Evolutionary conservation across 2,329 filamentous ascomycete species (phyloP), one percentile per base, ranked within the genome.

Genomic region (Dryadomyces quercus-mongolicae): DNA sequence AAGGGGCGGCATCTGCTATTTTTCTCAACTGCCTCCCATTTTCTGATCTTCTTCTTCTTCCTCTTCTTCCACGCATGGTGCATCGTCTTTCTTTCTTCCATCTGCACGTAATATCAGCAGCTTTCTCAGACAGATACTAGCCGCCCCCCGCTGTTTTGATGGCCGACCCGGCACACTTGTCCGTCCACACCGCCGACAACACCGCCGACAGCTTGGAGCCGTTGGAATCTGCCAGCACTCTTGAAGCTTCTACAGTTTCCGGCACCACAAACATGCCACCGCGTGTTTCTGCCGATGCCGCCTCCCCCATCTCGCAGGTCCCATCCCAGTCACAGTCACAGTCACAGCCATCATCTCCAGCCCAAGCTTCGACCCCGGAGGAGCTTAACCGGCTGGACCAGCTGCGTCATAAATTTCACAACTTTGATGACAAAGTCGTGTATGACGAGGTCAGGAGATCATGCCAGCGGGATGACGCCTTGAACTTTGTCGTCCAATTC

Each of bases 401-500:
- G 18, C 31, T 57, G 44, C 31, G 49, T 8, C 49, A 36, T 7
- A 66, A 64, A 25, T 81, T 82, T 59, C 60, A 65, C 20, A 66
- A 82, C 61, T 78, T 84, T 52, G 82, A 86, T 62, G 60, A 72
- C 36, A 59, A 67, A 3, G 61, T 62, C 0, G 71, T 74, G 45
- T 80, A 80, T 56, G 60, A 70, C 0, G 58, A 66, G 2, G 72
- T 74, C 48, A 66, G 75, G 55, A 49, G 63, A 1, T 64, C 70
- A 44, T 71, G 74, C 5, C 65, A 67, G 15, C 64, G 67, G 46
- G 65, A 67, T 1, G 55, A 63, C 0, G 77, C 75, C 20, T 66
- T 61, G 38, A 86, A 84, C 63, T 85, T 86, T 60, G 75, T 84
- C 36, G 70, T 86, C n/a, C 78, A 84, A 60, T 85, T 86, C 62